phyloP scores from a whole-genome alignment of 2,329 filamentous ascomycete genomes.

The Aspergillus melleus region DNA sequence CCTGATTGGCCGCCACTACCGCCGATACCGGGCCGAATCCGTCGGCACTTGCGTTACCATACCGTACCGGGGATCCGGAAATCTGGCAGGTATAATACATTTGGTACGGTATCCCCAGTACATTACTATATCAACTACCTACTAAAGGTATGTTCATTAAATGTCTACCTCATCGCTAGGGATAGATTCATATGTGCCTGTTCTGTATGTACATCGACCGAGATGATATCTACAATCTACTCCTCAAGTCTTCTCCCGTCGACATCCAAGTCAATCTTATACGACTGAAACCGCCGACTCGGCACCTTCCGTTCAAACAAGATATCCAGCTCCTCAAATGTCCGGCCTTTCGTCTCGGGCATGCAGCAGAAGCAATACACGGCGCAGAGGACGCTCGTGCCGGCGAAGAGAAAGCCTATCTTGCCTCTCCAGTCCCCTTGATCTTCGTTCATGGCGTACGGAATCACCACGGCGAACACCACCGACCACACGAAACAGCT shows the following conservation, averaged over 20 bases:
- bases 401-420: slow-evolving; percentile 34
- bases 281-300: slow-evolving; percentile 25
- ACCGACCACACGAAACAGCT: slow-evolving; percentile 28
- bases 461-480: slow-evolving; percentile 33
- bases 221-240: neutral
- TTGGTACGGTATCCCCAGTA: neutral
- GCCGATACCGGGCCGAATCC: slow-evolving; percentile 4
- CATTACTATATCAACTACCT: no score
- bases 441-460: slow-evolving; percentile 36
- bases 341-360: slow-evolving; percentile 32
- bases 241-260: slow-evolving; percentile 1
- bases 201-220: neutral
- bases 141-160: no score
- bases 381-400: slow-evolving; percentile 21
- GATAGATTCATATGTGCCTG: neutral
- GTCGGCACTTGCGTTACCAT: neutral
- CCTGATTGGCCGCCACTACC: neutral
- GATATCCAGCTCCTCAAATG: slow-evolving; percentile 33
- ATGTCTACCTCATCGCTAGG: no score
- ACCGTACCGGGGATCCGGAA: neutral
- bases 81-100: neutral
- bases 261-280: slow-evolving; percentile 14
- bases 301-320: slow-evolving; percentile 27
- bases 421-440: slow-evolving; percentile 32
- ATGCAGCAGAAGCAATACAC: slow-evolving; percentile 34